Conservation (phyloP, 495 filamentous ascomycete species). For the Penicillium steckii region DNA sequence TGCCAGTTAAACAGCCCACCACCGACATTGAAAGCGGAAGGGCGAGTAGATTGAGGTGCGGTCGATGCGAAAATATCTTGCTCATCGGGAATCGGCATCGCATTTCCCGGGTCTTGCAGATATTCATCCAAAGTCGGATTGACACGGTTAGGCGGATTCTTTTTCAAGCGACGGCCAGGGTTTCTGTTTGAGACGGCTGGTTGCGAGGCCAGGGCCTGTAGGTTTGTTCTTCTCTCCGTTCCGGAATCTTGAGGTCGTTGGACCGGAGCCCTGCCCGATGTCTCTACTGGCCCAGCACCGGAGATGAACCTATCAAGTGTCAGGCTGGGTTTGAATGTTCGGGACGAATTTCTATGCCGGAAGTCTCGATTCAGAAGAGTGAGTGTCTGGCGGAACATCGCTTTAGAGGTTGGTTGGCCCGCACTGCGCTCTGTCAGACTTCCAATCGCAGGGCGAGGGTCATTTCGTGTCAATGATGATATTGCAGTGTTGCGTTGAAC, state of each 20-base stretch:
- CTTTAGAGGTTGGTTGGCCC: slow-evolving; percentile 11
- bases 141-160: slow-evolving; percentile 49
- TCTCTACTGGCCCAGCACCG: slow-evolving; percentile 6
- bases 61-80: slow-evolving; percentile 6
- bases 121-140: slow-evolving; percentile 38
- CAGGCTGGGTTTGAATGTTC: slow-evolving; percentile 20
- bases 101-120: slow-evolving; percentile 15
- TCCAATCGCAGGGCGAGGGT: slow-evolving; percentile 38
- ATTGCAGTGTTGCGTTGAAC: slow-evolving; percentile 34
- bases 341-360: slow-evolving; percentile 16
- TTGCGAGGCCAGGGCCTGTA: background rate
- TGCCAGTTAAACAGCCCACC: slow-evolving; percentile 51
- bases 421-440: slow-evolving; percentile 27
- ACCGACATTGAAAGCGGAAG: slow-evolving; percentile 9
- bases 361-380: slow-evolving; percentile 25
- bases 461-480: slow-evolving; percentile 33
- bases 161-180: slow-evolving; percentile 45
- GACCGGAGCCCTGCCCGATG: background rate
- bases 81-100: slow-evolving; percentile 9
- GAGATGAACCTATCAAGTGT: slow-evolving; percentile 42
- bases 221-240: background rate
- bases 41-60: background rate
- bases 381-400: slow-evolving; percentile 30
- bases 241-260: too few relatives aligned
- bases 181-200: background rate